These are phyloP conservation scores for Mortierella sp. DNA, from an alignment of 371 early-diverging fungal species.

Conservation along the genomic window DNA sequence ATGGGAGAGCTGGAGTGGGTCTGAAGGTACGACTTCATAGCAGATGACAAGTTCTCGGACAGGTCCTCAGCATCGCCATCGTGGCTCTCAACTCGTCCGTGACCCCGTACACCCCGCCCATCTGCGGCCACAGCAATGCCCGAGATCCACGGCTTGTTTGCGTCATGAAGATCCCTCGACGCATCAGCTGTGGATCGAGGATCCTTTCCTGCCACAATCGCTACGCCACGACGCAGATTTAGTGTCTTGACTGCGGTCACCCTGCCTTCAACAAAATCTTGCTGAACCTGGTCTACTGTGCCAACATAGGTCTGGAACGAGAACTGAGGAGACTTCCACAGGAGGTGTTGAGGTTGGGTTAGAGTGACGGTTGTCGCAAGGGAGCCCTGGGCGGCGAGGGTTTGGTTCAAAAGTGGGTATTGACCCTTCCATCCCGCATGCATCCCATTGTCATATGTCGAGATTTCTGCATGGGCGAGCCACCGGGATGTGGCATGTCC, in stretches of 20 bases:
- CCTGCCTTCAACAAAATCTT: slow-evolving; percentile 51
- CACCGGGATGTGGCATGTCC: slow-evolving; percentile 52
- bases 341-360: slow-evolving; percentile 59
- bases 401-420: slow-evolving; percentile 46
- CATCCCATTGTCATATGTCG: slow-evolving; percentile 62
- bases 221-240: slow-evolving; percentile 58
- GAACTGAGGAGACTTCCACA: slow-evolving; percentile 70
- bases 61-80: slow-evolving; percentile 51
- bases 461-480: slow-evolving; percentile 71
- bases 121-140: slow-evolving; percentile 32
- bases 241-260: slow-evolving; percentile 61
- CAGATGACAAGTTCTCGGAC: slow-evolving; percentile 41
- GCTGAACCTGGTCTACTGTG: slow-evolving; percentile 34
- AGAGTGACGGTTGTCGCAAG: slow-evolving; percentile 31
- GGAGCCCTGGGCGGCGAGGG: slow-evolving; percentile 35
- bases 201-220: slow-evolving; percentile 38
- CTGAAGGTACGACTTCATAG: slow-evolving; percentile 38
- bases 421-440: slow-evolving; percentile 57
- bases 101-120: slow-evolving; percentile 25
- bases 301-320: slow-evolving; percentile 65
- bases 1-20: slow-evolving; percentile 42
- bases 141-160: slow-evolving; percentile 27
- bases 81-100: slow-evolving; percentile 46
- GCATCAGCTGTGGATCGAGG: slow-evolving; percentile 11
- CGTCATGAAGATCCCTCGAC: not conserved